phyloP scores from a whole-genome alignment of 2,329 filamentous ascomycete species.

The Macrophomina pseudophaseolina region DNA sequence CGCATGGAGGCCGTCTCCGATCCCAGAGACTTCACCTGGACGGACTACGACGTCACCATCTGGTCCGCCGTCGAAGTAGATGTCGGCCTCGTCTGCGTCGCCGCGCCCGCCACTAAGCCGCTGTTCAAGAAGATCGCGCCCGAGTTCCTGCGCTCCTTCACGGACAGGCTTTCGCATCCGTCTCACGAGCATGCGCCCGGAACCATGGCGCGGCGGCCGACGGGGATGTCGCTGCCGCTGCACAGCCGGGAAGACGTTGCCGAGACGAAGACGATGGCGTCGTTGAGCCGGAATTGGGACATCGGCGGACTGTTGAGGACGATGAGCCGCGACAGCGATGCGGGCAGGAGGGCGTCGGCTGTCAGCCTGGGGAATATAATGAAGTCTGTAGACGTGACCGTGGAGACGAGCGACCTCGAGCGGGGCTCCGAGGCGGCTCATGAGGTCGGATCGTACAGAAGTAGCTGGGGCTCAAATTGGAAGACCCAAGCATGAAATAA shows the following conservation, averaged over 20 bases:
- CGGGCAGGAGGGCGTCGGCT: neutral
- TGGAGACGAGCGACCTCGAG: constrained; percentile 12
- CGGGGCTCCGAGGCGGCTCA: neutral
- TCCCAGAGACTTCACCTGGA: constrained; percentile 26
- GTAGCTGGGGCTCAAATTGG: neutral
- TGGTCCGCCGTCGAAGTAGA: constrained; percentile 45
- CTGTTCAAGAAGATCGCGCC: constrained; percentile 14
- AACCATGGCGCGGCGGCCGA: neutral
- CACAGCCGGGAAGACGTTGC: neutral
- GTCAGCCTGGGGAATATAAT: neutral
- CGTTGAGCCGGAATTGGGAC: neutral
- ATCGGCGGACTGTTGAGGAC: neutral
- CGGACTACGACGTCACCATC: constrained; percentile 35
- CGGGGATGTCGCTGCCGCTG: neutral
- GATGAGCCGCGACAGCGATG: neutral
- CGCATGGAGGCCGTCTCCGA: constrained; percentile 29
- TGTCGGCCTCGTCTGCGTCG: constrained; percentile 44
- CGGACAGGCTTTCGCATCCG: neutral
- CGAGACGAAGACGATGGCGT: neutral
- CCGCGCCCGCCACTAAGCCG: constrained; percentile 36
- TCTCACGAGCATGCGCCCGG: neutral
- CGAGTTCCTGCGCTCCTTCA: neutral
- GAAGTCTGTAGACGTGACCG: constrained; percentile 1
- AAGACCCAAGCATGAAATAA: neutral
- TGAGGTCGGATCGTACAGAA: neutral